Base-by-base conservation (phyloP, 2,329 filamentous ascomycete genomes). In the Beauveria sp. region DNA sequence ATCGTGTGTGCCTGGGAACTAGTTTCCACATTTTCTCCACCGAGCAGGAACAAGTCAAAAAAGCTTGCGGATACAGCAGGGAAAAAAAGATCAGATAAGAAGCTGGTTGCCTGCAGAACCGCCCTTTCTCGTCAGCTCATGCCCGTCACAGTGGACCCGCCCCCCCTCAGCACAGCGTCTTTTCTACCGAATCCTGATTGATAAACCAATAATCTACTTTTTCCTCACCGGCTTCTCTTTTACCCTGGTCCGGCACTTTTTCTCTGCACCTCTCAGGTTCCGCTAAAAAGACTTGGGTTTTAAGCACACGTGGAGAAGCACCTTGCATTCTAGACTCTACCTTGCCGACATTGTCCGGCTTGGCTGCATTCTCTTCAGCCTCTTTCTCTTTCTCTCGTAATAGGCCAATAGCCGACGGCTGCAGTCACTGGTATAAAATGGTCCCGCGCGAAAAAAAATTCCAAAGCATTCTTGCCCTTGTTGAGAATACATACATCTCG, bases 401-500 rank as follows among this genome's bases (percentile, higher is more conserved):
- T 12, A 43, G 20, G 10, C 28, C 20, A 12, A 12, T 57, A 57
- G 14, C 46, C 18, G 20, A 30, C 20, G 18, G 37, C 16, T 16
- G 26, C 40, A 30, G 24, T 34, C 40, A 47, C 26, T 50, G 26
- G 20, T 46, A 26, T 26, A 34, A 20, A 26, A 28, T 30, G 16
- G 40, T 43, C 18, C 30, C 8, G 3, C 34, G 37, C 52, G 52
- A 22, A 20, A 43, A 26, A 26, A 30, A 10, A 30, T 10, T 54
- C 26, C 26, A 26, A 43, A 54, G 52, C 22, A 54, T 48, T n/a
- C 44, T 20, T 40, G 48, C 37, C 43, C 30, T 47, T 51, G n/a
- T 61, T 54, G 47, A 30, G 62, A 71, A 67, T 68, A 69, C 60
- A 58, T 51, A 58, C 3, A 70, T 71, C 65, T 78, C 71, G 71